A percentile compares a stretch with the other conserved stretches of the same genome.
These are phyloP conservation scores for Kodamaea plutei DNA, from an alignment of 1,139 yeast genomes.

Conservation along the genomic window DNA sequence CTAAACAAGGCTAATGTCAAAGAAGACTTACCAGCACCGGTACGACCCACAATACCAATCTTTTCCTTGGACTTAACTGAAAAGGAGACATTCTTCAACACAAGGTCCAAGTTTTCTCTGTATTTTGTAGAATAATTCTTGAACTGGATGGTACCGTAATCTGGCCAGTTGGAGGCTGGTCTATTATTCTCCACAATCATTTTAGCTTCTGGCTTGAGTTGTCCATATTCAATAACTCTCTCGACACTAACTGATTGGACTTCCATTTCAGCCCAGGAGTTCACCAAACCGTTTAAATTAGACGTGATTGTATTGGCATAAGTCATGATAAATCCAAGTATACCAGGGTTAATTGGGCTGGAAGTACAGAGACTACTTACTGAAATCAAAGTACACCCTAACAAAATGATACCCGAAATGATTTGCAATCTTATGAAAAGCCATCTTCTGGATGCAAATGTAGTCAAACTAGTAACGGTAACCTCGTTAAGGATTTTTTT, in stretches of 20 bases:
- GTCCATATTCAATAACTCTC: slow-evolving; percentile 34
- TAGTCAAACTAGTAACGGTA: slow-evolving; percentile 20
- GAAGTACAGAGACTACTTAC: slow-evolving; percentile 2
- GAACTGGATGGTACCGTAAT: slow-evolving; percentile 26
- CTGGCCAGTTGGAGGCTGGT: slow-evolving; percentile 32
- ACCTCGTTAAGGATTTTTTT: slow-evolving; percentile 18
- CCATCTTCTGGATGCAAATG: slow-evolving; percentile 32
- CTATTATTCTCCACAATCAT: slow-evolving; percentile 23
- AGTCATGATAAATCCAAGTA: slow-evolving; percentile 37
- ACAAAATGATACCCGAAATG: slow-evolving; percentile 31
- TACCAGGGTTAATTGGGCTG: slow-evolving; percentile 22
- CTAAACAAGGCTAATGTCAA: slow-evolving; percentile 37
- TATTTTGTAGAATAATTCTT: slow-evolving; percentile 31
- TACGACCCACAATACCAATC: slow-evolving; percentile 39
- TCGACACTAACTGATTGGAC: slow-evolving; percentile 32
- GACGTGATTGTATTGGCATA: slow-evolving; percentile 33
- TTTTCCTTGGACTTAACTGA: slow-evolving; percentile 31
- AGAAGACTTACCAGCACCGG: slow-evolving; percentile 42
- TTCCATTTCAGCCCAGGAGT: slow-evolving; percentile 36
- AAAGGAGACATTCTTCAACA: slow-evolving; percentile 25
- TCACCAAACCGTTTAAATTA: slow-evolving; percentile 28
- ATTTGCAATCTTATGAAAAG: slow-evolving; percentile 35
- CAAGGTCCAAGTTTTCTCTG: slow-evolving; percentile 35
- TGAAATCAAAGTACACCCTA: slow-evolving; percentile 20
- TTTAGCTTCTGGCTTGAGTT: slow-evolving; percentile 33